These are phyloP conservation scores for Auricularia sp. DNA, from an alignment of 768 basidiomycete genomes.

Conservation along the genomic window DNA sequence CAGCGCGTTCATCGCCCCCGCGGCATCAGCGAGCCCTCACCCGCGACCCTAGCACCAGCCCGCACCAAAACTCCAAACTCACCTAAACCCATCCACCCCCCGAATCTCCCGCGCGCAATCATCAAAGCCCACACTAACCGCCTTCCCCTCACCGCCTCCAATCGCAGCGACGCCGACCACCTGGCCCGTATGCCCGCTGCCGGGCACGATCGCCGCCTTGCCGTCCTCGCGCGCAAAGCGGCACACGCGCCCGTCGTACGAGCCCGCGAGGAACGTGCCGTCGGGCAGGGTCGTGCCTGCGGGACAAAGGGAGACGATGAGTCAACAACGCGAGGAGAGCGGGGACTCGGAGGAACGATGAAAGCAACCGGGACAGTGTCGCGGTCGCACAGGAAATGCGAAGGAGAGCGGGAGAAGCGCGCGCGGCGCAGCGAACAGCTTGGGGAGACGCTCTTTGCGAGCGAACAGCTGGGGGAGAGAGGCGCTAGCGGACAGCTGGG, in stretches of 20 bases:
- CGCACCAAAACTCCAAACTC: constrained; percentile 14
- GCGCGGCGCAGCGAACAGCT: too few species aligned
- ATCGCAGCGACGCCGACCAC: constrained; percentile 51
- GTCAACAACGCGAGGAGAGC: not conserved
- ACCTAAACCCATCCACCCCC: constrained; percentile 38
- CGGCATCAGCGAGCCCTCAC: too few species aligned
- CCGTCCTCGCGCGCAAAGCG: constrained; percentile 40
- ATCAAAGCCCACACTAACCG: constrained; percentile 72
- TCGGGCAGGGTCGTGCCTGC: not conserved
- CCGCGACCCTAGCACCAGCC: too few species aligned
- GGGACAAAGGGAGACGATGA: not conserved
- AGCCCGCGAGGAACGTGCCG: constrained; percentile 70
- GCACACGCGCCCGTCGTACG: constrained; percentile 66
- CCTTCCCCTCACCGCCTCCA: constrained; percentile 28
- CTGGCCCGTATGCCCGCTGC: constrained; percentile 60
- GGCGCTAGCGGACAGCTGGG: too few species aligned
- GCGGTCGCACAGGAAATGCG: too few species aligned
- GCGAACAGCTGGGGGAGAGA: too few species aligned
- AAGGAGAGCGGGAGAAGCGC: too few species aligned
- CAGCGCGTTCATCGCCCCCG: too few species aligned
- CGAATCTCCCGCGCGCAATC: constrained; percentile 66
- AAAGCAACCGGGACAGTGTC: too few species aligned
- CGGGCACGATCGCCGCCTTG: constrained; percentile 39
- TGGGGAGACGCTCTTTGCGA: too few species aligned
- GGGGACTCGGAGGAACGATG: too few species aligned